Evolutionary conservation across 2,329 filamentous ascomycete genomes (phyloP), one percentile per base, ranked within the genome.

Genomic region (Diplocarpon rosae): DNA sequence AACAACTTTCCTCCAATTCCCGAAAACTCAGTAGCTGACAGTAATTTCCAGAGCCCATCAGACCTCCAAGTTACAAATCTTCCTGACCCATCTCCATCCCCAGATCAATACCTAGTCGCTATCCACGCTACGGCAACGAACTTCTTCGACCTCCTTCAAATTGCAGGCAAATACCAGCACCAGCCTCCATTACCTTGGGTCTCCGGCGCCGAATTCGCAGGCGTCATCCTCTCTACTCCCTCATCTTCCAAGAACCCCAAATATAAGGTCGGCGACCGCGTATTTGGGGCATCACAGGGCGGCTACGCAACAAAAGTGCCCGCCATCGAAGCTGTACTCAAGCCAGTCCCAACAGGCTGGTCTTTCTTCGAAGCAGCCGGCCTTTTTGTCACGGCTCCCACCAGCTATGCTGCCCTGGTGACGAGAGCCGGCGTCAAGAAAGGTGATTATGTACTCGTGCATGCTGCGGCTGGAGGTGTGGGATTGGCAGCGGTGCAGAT

Each of bases 121-220:
- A 84, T 96, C 58, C 85, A 87, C 65, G 86, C 90, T 37, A 76
- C 84, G 0, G 90, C 87, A 15, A 85, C 86, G 58, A 96, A 96
- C 69, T 96, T 96, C 75, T 96, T 95, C 70, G 90, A 96, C 63
- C 83, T 95, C 46, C 78, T 96, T 43, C 90, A 96, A 62, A 87
- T 95, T 60, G 83, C 87, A 60, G 90, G 90, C 45, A 94, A 93
- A 75, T 96, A 96, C 67, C 90, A 96, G 62, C 75, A 86, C 62
- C 89, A 95, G 58, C 88, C 88, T 0, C 78, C 48, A 13, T 80
- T 95, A 39, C 89, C 89, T 28, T 95, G 89, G 88, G 68, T 90
- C 39, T 78, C 86, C 0, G 90, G 90, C 49, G 76, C 77, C 59
- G 90, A 96, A 62, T 96, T 95, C 67, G 78, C 85, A 17, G 90